Evolutionary conservation across 2,329 filamentous ascomycete genomes (phyloP), one percentile per base, ranked within the genome.

Genomic region (Dothidotthia symphoricarpi): DNA sequence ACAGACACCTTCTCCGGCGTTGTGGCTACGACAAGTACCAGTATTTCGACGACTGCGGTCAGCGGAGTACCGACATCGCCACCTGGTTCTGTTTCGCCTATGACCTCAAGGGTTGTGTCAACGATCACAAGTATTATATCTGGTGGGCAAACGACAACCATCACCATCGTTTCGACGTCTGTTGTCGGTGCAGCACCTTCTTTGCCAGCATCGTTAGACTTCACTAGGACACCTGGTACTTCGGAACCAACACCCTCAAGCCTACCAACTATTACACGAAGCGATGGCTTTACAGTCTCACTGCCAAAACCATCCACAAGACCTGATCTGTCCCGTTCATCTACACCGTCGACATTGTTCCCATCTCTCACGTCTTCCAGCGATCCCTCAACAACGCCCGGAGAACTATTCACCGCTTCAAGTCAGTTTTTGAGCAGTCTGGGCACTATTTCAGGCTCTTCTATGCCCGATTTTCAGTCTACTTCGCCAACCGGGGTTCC

Each of bases 201-300:
- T 7, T 11, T 17, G 7, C 25, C 27, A 12, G 26, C 16, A 4
- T n/a, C 15, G 9, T 13, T 4, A 1, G 17, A 16, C 14, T 10
- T 14, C 8, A 30, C 22, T 7, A 29, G 26, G 9, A 15, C 16
- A 9, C 10, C 16, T 8, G 26, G 7, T 22, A 5, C 16, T 26
- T 22, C 24, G 6, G 37, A 16, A 2, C 27, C 31, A 6, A 16
- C 11, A 2, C 12, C 22, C 2, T 15, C 24, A 2, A 34, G 34
- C 16, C 22, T 22, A 10, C 4, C 16, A 16, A 13, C 10, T 6
- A 25, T 24, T 6, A 9, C 16, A 3, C 28, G 27, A 14, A 43
- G 36, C 11, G 39, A 24, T 6, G 25, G 14, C 1, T 46, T 47
- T 17, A 50, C 46, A 3, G 24, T 43, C 3, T 41, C 39, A 10